These are phyloP conservation scores for Medicago lupulina DNA, from an alignment of 306 rosid species.

Conservation along the genomic window DNA sequence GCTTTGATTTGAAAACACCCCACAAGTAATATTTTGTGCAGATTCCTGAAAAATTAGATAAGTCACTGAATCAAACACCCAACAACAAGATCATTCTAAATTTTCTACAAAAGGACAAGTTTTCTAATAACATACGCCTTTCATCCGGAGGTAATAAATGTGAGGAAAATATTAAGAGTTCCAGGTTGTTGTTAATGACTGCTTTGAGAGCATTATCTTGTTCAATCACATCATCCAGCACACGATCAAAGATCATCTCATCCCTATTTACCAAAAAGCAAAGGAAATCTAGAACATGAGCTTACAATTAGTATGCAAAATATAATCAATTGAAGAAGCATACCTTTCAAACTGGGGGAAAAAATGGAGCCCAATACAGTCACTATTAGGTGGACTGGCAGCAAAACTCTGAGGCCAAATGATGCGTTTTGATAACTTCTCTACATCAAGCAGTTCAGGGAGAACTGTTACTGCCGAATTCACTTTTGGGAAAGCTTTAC, in stretches of 20 bases:
- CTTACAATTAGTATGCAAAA: conserved; percentile 3
- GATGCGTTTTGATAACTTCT: background rate
- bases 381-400: conserved; percentile 30
- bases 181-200: conserved; percentile 18
- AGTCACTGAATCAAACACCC: conserved; percentile 13
- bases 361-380: conserved; percentile 40
- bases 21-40: conserved; percentile 42
- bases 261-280: conserved; percentile 35
- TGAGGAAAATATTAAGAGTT: conserved; percentile 47
- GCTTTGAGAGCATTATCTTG: conserved; percentile 38
- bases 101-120: background rate
- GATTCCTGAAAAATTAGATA: conserved; percentile 40
- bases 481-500: conserved; percentile 39
- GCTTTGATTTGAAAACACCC: conserved; percentile 42
- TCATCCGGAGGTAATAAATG: conserved; percentile 37
- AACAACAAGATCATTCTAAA: background rate
- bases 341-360: conserved; percentile 46
- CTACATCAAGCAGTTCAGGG: conserved; percentile 34
- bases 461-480: conserved; percentile 10
- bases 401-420: conserved; percentile 45
- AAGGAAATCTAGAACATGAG: conserved; percentile 7
- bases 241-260: conserved; percentile 35
- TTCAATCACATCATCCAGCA: conserved; percentile 35
- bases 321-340: conserved; percentile 27
- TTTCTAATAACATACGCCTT: conserved; percentile 37